A percentile compares a stretch with the other conserved stretches of the same genome.
Evolutionary conservation across 192 early-diverging fungal species (phyloP).

Genomic region (Piromyces sp.): DNA sequence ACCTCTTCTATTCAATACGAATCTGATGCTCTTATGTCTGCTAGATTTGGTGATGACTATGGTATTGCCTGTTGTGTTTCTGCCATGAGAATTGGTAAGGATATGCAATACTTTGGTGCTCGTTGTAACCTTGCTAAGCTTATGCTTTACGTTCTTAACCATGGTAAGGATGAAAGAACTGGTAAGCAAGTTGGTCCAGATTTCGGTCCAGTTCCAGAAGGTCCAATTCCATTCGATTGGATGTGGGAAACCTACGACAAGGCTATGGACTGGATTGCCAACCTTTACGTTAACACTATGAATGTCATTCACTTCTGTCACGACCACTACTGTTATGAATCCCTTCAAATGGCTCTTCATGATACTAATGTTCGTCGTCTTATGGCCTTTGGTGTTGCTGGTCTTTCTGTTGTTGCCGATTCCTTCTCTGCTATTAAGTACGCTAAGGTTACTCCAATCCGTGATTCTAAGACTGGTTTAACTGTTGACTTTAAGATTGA

Average conservation of each 20-base stretch:
- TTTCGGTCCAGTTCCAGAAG: not conserved
- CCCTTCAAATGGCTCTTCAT: constrained; percentile 6
- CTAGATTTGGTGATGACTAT: constrained; percentile 7
- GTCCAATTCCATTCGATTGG: constrained; percentile 6
- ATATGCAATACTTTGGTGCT: constrained; percentile 9
- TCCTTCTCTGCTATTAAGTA: constrained; percentile 9
- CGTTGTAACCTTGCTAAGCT: constrained; percentile 5
- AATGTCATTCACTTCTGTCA: constrained; percentile 6
- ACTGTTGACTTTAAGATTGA: constrained; percentile 8
- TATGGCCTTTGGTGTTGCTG: constrained; percentile 8
- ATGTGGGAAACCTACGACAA: constrained; percentile 2
- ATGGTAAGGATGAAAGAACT: too few relatives aligned
- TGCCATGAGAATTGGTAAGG: constrained; percentile 10
- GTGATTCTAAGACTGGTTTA: constrained; percentile 3
- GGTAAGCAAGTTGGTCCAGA: too few relatives aligned
- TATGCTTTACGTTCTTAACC: too few relatives aligned
- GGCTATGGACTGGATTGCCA: constrained; percentile 8
- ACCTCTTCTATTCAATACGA: constrained; percentile 7
- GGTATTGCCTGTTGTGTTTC: constrained; percentile 9
- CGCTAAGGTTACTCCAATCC: constrained; percentile 3
- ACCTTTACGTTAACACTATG: constrained; percentile 8
- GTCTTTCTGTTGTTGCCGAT: constrained; percentile 7
- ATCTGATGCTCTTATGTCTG: constrained; percentile 8
- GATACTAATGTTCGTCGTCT: constrained; percentile 9
- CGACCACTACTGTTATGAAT: constrained; percentile 11